These are phyloP conservation scores for Diaporthe nobilis DNA, from an alignment of 2,329 filamentous ascomycete species.

Conservation along the genomic window DNA sequence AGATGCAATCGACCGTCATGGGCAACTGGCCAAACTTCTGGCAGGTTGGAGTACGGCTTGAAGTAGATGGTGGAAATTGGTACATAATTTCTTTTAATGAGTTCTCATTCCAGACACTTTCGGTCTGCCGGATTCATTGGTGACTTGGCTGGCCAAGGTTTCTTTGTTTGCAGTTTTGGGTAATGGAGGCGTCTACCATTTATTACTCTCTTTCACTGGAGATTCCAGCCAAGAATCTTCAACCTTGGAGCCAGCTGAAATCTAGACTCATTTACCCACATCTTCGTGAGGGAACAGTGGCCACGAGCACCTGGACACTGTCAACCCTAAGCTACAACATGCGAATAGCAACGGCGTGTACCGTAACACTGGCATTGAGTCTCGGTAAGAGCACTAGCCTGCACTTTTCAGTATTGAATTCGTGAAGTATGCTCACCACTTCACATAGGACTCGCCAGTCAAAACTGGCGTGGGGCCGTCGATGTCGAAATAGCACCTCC, in stretches of 20 bases:
- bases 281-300: not conserved
- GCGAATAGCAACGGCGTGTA: not conserved
- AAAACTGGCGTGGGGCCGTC: not conserved
- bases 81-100: not conserved
- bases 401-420: not conserved
- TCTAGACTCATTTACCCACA: not conserved
- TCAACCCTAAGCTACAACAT: not conserved
- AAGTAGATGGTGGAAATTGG: not conserved
- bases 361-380: not conserved
- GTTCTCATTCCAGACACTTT: not conserved
- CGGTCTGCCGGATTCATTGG: constrained; percentile 5
- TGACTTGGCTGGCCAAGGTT: not conserved
- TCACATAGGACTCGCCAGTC: not conserved
- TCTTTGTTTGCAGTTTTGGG: constrained; percentile 1
- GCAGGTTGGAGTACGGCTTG: constrained; percentile 13
- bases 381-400: not conserved
- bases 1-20: constrained; percentile 34
- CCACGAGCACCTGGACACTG: too few species aligned
- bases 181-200: not conserved
- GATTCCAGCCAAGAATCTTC: not conserved
- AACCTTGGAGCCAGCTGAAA: not conserved
- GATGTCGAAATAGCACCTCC: not conserved
- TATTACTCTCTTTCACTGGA: not conserved
- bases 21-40: constrained; percentile 35
- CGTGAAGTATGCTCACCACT: not conserved